Evolutionary conservation across 2,329 filamentous ascomycete species (phyloP).

Genomic region (Botrytis squamosa): DNA sequence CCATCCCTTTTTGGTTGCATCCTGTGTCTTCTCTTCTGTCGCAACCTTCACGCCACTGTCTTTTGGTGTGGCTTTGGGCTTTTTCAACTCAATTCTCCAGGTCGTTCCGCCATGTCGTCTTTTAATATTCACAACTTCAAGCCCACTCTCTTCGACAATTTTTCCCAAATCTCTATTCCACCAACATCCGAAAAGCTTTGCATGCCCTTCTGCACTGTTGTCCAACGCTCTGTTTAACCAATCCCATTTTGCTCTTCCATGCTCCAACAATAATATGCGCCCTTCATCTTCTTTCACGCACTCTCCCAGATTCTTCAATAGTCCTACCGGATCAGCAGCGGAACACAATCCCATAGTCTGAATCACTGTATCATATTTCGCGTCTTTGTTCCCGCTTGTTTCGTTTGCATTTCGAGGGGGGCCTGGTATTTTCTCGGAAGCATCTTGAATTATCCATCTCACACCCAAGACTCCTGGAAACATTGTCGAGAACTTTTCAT

Average conservation of each 20-base stretch:
- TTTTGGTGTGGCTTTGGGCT: conserved; percentile 25
- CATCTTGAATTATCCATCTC: conserved; percentile 41
- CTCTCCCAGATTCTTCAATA: conserved; percentile 54
- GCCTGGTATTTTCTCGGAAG: conserved; percentile 32
- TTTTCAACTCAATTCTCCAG: conserved; percentile 55
- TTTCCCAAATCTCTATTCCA: conserved; percentile 64
- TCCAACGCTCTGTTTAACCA: conserved; percentile 58
- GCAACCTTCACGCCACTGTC: not conserved
- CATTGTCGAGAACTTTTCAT: conserved; percentile 49
- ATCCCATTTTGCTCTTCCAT: conserved; percentile 56
- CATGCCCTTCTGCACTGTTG: conserved; percentile 54
- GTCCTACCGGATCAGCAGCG: conserved; percentile 54
- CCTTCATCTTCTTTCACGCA: conserved; percentile 54
- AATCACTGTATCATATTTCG: conserved; percentile 59
- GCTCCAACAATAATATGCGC: conserved; percentile 61
- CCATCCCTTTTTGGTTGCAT: not conserved
- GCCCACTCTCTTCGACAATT: conserved; percentile 54
- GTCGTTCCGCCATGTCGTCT: conserved; percentile 57
- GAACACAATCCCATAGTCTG: conserved; percentile 66
- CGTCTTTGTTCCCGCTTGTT: conserved; percentile 27
- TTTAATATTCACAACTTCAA: conserved; percentile 56
- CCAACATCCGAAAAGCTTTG: conserved; percentile 63
- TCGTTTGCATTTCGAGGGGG: conserved; percentile 32
- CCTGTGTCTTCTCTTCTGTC: not conserved
- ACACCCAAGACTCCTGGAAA: conserved; percentile 45